Evolutionary conservation across 148 eudicot species (phyloP).

Genomic region (Rhododendron simsii): DNA sequence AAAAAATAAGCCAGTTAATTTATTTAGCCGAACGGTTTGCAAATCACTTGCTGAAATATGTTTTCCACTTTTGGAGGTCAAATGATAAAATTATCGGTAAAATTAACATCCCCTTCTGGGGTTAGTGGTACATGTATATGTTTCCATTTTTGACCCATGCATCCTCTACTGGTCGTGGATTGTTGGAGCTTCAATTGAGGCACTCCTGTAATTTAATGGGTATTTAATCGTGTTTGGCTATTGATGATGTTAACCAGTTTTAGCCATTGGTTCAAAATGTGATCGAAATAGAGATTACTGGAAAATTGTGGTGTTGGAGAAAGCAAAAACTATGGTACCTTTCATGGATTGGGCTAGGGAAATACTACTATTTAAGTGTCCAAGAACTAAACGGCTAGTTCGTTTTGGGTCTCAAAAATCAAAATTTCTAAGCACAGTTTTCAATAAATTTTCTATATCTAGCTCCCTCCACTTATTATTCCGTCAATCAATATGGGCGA

Average conservation of each 20-base stretch:
- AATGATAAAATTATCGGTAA: neutral
- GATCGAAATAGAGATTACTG: neutral
- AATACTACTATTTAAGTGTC: no score
- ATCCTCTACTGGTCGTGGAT: neutral
- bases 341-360: no score
- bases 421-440: no score
- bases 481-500: no score
- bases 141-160: neutral
- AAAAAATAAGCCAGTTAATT: no score
- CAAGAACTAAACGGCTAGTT: no score
- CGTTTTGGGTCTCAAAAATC: no score
- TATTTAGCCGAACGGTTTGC: neutral
- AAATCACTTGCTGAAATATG: neutral
- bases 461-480: no score
- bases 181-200: neutral
- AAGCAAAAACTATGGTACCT: no score
- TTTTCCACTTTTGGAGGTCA: constrained; percentile 6
- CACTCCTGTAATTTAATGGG: neutral
- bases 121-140: neutral
- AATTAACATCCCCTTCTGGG: neutral
- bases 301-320: no score
- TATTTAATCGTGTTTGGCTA: neutral
- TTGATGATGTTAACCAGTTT: neutral
- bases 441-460: no score
- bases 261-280: neutral